Conservation (phyloP, 2,329 filamentous ascomycete species). For the Calonectria henricotiae region DNA sequence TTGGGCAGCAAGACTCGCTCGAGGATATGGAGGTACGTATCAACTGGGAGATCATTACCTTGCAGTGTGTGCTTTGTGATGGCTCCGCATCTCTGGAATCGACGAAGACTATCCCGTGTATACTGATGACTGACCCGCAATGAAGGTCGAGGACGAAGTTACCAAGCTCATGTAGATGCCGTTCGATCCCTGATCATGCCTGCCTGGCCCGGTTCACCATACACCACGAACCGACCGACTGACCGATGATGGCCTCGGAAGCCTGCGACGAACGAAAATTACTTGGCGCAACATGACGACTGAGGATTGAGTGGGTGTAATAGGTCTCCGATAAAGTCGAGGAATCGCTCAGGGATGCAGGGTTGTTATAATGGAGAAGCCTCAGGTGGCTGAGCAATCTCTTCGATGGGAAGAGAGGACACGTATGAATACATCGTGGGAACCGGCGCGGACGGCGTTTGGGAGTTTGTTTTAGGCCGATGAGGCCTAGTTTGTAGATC, state of each 20-base stretch:
- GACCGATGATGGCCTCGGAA: conserved; percentile 40
- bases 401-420: conserved; percentile 57
- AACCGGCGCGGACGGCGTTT: conserved; percentile 52
- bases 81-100: conserved; percentile 40
- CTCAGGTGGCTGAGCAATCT: conserved; percentile 56
- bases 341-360: conserved; percentile 52
- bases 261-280: conserved; percentile 35
- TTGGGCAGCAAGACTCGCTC: conserved; percentile 96
- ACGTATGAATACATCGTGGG: conserved; percentile 52
- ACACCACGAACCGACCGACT: conserved; percentile 42
- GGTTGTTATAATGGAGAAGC: conserved; percentile 54
- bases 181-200: conserved; percentile 39
- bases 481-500: conserved; percentile 60
- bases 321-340: conserved; percentile 52
- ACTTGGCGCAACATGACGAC: conserved; percentile 37
- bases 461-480: conserved; percentile 53
- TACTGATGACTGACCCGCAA: conserved; percentile 54
- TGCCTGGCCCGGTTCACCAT: conserved; percentile 42
- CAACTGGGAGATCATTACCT: conserved; percentile 39
- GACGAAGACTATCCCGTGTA: conserved; percentile 42
- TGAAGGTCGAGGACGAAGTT: conserved; percentile 89
- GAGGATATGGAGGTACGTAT: conserved; percentile 98
- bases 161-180: conserved; percentile 86
- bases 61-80: conserved; percentile 43
- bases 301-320: conserved; percentile 54